phyloP scores from a whole-genome alignment of 2,329 filamentous ascomycete species.

The Phyllosticta paracitricarpa region DNA sequence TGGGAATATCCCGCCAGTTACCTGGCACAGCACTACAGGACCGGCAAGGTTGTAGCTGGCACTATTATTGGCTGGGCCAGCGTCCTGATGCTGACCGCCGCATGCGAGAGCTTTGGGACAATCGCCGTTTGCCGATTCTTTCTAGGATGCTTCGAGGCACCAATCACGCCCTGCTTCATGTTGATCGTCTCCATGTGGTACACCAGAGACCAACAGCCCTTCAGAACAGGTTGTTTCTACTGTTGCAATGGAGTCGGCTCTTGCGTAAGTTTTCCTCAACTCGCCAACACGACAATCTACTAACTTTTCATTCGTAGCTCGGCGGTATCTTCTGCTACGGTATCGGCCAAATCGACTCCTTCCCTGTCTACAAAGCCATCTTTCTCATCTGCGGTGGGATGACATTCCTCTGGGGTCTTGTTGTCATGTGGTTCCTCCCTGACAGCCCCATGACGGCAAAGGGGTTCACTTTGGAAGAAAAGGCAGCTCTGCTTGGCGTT shows the following conservation, averaged over 20 bases:
- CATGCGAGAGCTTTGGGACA: slow-evolving; percentile 16
- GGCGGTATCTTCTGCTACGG: slow-evolving; percentile 29
- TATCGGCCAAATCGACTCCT: slow-evolving; percentile 32
- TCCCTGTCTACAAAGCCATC: slow-evolving; percentile 36
- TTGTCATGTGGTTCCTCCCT: slow-evolving; percentile 33
- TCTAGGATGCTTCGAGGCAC: slow-evolving; percentile 17
- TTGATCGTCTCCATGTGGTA: slow-evolving; percentile 16
- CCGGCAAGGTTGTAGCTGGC: slow-evolving; percentile 22
- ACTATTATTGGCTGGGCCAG: slow-evolving; percentile 15
- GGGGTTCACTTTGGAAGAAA: slow-evolving; percentile 35
- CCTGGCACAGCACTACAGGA: slow-evolving; percentile 24
- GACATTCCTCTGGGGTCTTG: slow-evolving; percentile 34
- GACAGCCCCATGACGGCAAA: slow-evolving; percentile 34
- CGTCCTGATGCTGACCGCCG: slow-evolving; percentile 16
- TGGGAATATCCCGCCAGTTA: slow-evolving; percentile 17
- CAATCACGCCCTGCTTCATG: slow-evolving; percentile 16
- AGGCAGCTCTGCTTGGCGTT: slow-evolving; percentile 32
- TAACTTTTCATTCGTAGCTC: slow-evolving; percentile 8
- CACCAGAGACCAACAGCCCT: slow-evolving; percentile 12
- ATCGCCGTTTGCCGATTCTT: slow-evolving; percentile 16
- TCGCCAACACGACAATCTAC: not conserved
- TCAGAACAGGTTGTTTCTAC: slow-evolving; percentile 18
- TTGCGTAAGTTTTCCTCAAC: not conserved
- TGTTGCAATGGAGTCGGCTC: slow-evolving; percentile 17
- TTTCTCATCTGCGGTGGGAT: slow-evolving; percentile 37